These are phyloP conservation scores for Yamadazyma sp. DNA, from an alignment of 1,139 yeast species.

Conservation along the genomic window DNA sequence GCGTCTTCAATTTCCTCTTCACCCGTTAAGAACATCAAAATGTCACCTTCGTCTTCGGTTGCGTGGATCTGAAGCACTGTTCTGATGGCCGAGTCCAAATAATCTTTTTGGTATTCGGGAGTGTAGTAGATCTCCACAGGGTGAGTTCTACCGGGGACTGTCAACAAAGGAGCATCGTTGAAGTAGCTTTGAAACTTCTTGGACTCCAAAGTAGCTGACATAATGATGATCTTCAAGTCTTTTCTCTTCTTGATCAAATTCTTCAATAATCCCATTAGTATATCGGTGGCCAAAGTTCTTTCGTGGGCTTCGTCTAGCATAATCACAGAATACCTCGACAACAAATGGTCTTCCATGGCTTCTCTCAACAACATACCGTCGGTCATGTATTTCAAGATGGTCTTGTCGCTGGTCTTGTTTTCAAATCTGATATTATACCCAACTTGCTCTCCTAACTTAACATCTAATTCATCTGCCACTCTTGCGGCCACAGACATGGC, in stretches of 20 bases:
- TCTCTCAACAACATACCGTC: conserved; percentile 98
- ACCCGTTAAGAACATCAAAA: conserved; percentile 87
- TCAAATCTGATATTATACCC: conserved; percentile 95
- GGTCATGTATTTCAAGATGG: conserved; percentile 93
- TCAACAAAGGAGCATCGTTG: conserved; percentile 86
- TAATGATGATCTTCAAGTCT: conserved; percentile 86
- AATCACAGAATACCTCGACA: conserved; percentile 80
- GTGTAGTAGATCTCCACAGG: conserved; percentile 97
- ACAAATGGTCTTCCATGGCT: conserved; percentile 93
- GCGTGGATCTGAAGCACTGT: conserved; percentile 96
- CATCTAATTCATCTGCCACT: conserved; percentile 97
- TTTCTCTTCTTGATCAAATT: conserved; percentile 78
- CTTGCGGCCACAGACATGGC: conserved; percentile 97
- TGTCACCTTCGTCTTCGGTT: conserved; percentile 92
- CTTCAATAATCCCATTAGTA: conserved; percentile 90
- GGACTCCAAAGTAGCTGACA: conserved; percentile 98
- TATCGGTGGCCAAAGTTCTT: conserved; percentile 94
- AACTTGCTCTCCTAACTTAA: conserved; percentile 84
- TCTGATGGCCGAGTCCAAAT: conserved; percentile 89
- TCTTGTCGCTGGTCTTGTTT: conserved; percentile 75
- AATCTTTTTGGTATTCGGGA: conserved; percentile 93
- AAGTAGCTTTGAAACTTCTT: conserved; percentile 91
- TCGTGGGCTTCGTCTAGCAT: conserved; percentile 98
- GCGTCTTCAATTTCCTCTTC: conserved; percentile 99
- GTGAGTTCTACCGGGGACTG: conserved; percentile 97